Conservation (phyloP, 2,329 filamentous ascomycete genomes). For the Leptosphaerulina australis region DNA sequence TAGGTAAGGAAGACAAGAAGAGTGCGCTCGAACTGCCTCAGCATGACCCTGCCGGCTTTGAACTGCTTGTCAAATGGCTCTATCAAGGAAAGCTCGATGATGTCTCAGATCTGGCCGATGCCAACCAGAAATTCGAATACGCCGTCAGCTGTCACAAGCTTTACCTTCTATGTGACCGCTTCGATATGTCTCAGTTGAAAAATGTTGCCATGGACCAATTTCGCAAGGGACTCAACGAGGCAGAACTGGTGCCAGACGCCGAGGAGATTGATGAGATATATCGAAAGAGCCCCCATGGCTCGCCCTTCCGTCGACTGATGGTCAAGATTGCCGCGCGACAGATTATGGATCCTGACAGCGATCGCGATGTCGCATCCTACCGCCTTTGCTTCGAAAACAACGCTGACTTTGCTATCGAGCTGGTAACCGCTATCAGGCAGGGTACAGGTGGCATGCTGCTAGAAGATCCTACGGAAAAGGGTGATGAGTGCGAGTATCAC, state of each 20-base stretch:
- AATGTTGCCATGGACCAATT: slow-evolving; percentile 63
- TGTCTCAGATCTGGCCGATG: slow-evolving; percentile 52
- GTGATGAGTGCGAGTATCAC: slow-evolving; percentile 57
- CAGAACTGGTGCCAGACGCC: slow-evolving; percentile 59
- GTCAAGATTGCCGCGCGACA: slow-evolving; percentile 61
- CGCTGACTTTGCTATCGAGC: slow-evolving; percentile 60
- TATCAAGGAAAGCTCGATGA: slow-evolving; percentile 62
- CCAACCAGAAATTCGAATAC: slow-evolving; percentile 60
- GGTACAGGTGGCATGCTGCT: slow-evolving; percentile 59
- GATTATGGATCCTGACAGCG: slow-evolving; percentile 61
- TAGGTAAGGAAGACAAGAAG: slow-evolving; percentile 43
- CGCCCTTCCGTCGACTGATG: slow-evolving; percentile 59
- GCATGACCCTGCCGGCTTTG: slow-evolving; percentile 59
- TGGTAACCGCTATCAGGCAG: slow-evolving; percentile 58
- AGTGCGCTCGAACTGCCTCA: slow-evolving; percentile 56
- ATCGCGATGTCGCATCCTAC: slow-evolving; percentile 58
- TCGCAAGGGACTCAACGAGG: slow-evolving; percentile 56
- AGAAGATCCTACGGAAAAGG: slow-evolving; percentile 56
- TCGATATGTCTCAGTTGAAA: slow-evolving; percentile 58
- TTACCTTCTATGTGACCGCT: slow-evolving; percentile 59
- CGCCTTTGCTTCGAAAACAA: slow-evolving; percentile 57
- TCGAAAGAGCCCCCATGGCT: slow-evolving; percentile 51
- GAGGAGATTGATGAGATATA: slow-evolving; percentile 63
- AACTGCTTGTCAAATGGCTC: slow-evolving; percentile 62
- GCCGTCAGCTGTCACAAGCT: slow-evolving; percentile 61